phyloP scores from a whole-genome alignment of 2,329 filamentous ascomycete genomes.

The Aspergillus chevalieri region DNA sequence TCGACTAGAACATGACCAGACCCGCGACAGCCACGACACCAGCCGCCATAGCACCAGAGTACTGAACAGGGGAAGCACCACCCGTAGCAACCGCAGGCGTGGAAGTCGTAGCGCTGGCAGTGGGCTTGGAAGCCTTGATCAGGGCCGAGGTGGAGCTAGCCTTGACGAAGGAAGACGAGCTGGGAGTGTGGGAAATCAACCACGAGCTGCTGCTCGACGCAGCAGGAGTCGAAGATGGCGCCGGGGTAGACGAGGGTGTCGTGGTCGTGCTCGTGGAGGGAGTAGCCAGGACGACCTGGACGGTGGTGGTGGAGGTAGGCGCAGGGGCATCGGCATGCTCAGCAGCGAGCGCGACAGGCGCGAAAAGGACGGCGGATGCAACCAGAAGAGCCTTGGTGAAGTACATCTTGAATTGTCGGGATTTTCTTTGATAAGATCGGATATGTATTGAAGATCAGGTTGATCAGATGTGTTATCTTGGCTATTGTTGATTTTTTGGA shows the following conservation, averaged over 20 bases:
- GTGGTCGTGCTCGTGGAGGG: slow-evolving; percentile 6
- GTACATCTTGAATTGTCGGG: slow-evolving; percentile 21
- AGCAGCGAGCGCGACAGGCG: slow-evolving; percentile 24
- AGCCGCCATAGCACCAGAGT: slow-evolving; percentile 23
- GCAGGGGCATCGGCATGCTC: slow-evolving; percentile 11
- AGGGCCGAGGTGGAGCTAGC: slow-evolving; percentile 10
- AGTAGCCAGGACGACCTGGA: slow-evolving; percentile 17
- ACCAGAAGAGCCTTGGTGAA: slow-evolving; percentile 29
- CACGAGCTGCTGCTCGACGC: slow-evolving; percentile 3
- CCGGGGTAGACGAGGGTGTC: slow-evolving; percentile 4
- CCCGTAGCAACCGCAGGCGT: slow-evolving; percentile 14
- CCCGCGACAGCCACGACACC: slow-evolving; percentile 28
- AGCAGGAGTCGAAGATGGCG: not conserved
- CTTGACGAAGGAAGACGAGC: slow-evolving; percentile 13
- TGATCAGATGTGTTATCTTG: slow-evolving; percentile 4
- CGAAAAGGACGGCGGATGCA: slow-evolving; percentile 19
- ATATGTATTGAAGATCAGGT: slow-evolving; percentile 3
- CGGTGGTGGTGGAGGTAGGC: slow-evolving; percentile 20
- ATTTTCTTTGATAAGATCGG: not conserved
- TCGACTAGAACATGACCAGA: slow-evolving; percentile 25
- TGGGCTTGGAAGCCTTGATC: slow-evolving; percentile 5
- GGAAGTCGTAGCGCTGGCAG: slow-evolving; percentile 6
- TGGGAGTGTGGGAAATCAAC: slow-evolving; percentile 3
- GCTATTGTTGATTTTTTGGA: not conserved
- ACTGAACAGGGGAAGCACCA: slow-evolving; percentile 16